Percentiles rank a stretch among this genome's conserved stretches.
Evolutionary conservation across 768 basidiomycete species (phyloP).

Genomic region (Mycena leptocephala): DNA sequence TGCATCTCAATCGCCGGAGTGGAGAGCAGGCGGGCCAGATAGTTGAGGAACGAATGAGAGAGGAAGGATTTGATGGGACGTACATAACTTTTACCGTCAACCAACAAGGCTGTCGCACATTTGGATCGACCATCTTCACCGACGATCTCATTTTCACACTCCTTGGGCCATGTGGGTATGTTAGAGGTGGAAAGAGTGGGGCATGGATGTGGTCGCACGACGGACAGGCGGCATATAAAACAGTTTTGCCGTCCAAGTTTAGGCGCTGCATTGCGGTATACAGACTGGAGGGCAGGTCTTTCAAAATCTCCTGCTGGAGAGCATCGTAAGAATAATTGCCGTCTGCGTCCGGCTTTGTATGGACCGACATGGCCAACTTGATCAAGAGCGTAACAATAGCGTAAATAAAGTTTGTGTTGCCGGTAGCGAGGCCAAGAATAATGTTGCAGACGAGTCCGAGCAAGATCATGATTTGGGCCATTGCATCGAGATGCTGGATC

Average conservation of each 20-base stretch:
- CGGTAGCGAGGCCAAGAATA: constrained; percentile 14
- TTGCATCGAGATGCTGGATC: background rate
- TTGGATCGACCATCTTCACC: background rate
- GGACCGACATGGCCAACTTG: constrained; percentile 15
- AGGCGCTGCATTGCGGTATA: background rate
- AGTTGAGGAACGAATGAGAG: no score
- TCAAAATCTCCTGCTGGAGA: no score
- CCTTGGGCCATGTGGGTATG: background rate
- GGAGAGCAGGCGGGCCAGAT: no score
- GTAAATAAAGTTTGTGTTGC: constrained; percentile 1
- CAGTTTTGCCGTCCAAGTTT: constrained; percentile 24
- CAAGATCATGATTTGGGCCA: no score
- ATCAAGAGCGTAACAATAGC: constrained; percentile 10
- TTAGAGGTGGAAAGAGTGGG: background rate
- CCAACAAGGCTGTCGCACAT: no score
- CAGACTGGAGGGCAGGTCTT: no score
- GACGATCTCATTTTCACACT: constrained; percentile 5
- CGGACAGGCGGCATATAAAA: constrained; percentile 22
- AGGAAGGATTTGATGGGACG: no score
- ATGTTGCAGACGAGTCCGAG: constrained; percentile 24
- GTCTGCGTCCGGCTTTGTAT: background rate
- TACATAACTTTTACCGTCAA: no score
- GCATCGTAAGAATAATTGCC: no score
- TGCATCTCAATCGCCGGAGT: no score
- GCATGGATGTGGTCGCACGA: constrained; percentile 24